Conservation (phyloP, 768 basidiomycete species). For the Auriscalpium microsporum region DNA sequence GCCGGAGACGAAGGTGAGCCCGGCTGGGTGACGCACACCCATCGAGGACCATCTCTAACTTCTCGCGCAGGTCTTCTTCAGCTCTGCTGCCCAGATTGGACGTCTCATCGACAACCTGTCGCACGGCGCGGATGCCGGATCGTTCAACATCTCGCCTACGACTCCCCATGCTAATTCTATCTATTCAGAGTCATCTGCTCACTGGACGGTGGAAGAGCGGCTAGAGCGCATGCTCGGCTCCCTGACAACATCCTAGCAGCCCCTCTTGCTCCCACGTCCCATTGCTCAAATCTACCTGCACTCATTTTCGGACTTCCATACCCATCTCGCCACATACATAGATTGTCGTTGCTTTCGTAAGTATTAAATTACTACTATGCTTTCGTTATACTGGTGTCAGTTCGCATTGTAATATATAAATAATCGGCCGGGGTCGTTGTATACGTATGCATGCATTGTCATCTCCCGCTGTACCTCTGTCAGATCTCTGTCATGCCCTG, state of each 20-base stretch:
- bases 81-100: conserved; percentile 70
- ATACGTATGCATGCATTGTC: not conserved
- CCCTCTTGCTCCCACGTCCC: conserved; percentile 3
- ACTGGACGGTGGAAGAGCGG: conserved; percentile 71
- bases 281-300: conserved; percentile 3
- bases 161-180: conserved; percentile 5
- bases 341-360: not conserved
- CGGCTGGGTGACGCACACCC: not conserved
- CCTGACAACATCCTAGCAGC: conserved; percentile 24
- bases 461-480: too few species aligned
- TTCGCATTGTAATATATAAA: not conserved
- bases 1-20: conserved; percentile 76
- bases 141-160: conserved; percentile 66
- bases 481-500: too few species aligned
- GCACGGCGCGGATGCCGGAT: conserved; percentile 72
- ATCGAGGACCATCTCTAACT: not conserved
- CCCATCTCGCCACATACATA: not conserved
- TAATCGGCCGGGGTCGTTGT: not conserved
- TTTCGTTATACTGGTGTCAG: not conserved
- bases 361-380: not conserved
- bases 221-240: conserved; percentile 61
- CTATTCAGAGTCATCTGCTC: conserved; percentile 51
- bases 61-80: conserved; percentile 55
- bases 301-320: not conserved
- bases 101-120: conserved; percentile 79